Evolutionary conservation across 108 stramenopile species (phyloP), one percentile per base, ranked within the genome.

Genomic region (Licmophora abbreviata): DNA sequence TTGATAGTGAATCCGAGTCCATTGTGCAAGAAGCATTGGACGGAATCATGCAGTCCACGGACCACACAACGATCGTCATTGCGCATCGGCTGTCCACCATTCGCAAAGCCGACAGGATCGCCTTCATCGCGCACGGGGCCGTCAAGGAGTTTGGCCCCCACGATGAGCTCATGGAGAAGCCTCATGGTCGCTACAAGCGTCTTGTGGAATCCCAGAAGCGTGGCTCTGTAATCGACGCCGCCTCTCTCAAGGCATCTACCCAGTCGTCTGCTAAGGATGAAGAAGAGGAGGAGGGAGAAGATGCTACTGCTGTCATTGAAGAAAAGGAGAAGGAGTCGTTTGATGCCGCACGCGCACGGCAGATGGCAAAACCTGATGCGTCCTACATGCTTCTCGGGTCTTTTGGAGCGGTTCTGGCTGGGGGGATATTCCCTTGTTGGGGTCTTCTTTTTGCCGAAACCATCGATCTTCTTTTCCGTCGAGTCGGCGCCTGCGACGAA

Each of bases 21-120:
- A 57, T 88, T 7, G 95, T 95, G 6, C 92, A 93, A 53, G 77
- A 64, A 32, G 92, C 95, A 3, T 46, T 95, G 26, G 87, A 93
- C 61, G 56, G 66, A 44, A 55, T 95, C 22, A 87, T 92, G 73
- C 59, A 51, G 7, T 59, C 60, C 26, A 61, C 56, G 4, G 54
- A 65, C 32, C 77, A 76, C 22, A 90, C 93, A 11, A 70, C 64
- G n/a, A 68, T 95, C 44, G 70, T 92, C 1, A 88, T 95, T 64
- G 87, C 93, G 2, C 93, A 95, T 57, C 65, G 88, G 6, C 58
- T 89, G 33, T 70, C 74, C 18, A 95, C 95, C 3, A 78, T 95
- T 34, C 66, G 79, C 20, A 79, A 81, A 30, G 75, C 76, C 32
- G 86, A 83, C 51, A 71, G 77, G 0, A 88, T 88, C 41, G 86